These are phyloP conservation scores for Xylaria intraflava DNA, from an alignment of 495 filamentous ascomycete genomes.

Conservation along the genomic window DNA sequence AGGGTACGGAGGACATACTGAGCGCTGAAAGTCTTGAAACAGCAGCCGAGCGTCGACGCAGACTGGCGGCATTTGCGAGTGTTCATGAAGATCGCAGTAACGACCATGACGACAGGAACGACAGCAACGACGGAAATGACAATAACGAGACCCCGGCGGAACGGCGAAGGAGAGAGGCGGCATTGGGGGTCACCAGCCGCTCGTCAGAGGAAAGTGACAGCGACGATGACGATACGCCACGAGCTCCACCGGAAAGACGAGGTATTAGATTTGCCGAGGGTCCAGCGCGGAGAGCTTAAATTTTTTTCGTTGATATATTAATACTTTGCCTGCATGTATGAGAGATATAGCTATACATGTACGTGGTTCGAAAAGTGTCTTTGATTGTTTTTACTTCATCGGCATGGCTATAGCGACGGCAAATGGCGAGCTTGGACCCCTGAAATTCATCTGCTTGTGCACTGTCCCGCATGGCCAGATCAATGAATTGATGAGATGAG, in stretches of 20 bases:
- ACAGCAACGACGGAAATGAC: constrained; percentile 27
- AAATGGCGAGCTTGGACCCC: not conserved
- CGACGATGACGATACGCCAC: constrained; percentile 53
- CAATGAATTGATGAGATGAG: not conserved
- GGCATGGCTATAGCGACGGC: not conserved
- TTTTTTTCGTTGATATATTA: not conserved
- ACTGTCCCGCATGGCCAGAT: not conserved
- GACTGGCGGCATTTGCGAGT: constrained; percentile 31
- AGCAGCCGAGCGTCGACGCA: constrained; percentile 35
- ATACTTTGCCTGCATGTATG: not conserved
- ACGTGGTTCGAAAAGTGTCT: not conserved
- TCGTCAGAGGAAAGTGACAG: constrained; percentile 52
- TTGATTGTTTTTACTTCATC: not conserved
- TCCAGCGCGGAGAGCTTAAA: constrained; percentile 21
- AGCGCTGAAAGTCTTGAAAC: constrained; percentile 30
- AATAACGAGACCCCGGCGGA: constrained; percentile 76
- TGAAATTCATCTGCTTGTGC: not conserved
- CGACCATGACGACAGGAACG: constrained; percentile 35
- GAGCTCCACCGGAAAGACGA: constrained; percentile 35
- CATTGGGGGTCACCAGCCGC: constrained; percentile 56
- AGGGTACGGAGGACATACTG: constrained; percentile 8
- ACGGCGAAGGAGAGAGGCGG: constrained; percentile 72
- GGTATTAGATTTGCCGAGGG: constrained; percentile 43
- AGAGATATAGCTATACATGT: too few species aligned
- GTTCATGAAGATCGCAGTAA: constrained; percentile 42